Base-by-base conservation (phyloP, 2,329 filamentous ascomycete genomes). In the Ceratocystis albifundus region DNA sequence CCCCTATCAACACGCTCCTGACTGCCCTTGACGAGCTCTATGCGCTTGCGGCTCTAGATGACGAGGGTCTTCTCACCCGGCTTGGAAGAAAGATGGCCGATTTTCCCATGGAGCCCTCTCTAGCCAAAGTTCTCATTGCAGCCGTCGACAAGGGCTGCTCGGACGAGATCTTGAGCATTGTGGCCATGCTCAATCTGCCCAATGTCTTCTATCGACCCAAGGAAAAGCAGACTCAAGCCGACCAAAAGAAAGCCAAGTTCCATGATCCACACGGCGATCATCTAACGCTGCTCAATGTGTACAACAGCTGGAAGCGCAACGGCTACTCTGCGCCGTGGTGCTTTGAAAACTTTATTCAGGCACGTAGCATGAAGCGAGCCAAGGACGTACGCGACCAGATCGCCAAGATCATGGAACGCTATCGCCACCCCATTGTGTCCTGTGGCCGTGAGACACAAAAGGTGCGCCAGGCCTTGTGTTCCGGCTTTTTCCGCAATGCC, bases 231-330 rank as follows among this genome's bases (percentile, higher is more conserved):
- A 83, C 89, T 61, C 90, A 96, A 75, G 94, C 95, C 2, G 94
- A 99, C 73, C 90, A 96, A 76, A 97, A 97, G 80, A 96, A 96
- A 76, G 82, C 91, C 70, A 96, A 96, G 74, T 99, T 99, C 77
- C 90, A 96, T 77, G 94, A 99, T 72, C 89, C 93, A 0, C 86
- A 90, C 66, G 94, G 94, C 64, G 94, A 99, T 73, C 94, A 99
- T 72, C 80, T 99, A 12, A 99, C 94, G 0, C 81, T 97, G 0
- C 84, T 99, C 55, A 99, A 99, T 71, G 92, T 99, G 0, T 99
- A 96, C 79, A 96, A 96, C 72, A 86, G 84, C n/a, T 99, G 94
- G 94, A 96, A 96, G 75, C 82, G 87, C 57, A 88, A 85, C 69
- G 87, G 87, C 5, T 96, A 84, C 76, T 88, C 86, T 62, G 89